Evolutionary conservation across 495 filamentous ascomycete genomes (phyloP), one percentile per base, ranked within the genome.

Genomic region (Aspergillus indologenus): DNA sequence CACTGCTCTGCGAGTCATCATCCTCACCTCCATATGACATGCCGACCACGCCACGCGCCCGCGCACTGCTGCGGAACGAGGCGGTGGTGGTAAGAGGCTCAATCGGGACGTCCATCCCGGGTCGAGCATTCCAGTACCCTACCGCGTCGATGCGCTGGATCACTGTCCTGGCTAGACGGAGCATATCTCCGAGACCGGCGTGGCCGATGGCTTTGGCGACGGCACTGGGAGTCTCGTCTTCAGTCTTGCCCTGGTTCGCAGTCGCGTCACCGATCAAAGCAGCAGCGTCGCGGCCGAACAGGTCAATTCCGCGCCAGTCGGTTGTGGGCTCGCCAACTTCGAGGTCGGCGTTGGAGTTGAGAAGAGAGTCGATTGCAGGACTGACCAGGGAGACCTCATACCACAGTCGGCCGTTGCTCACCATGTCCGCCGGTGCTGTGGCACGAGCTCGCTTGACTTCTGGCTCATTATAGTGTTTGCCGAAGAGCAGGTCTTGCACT

Each of bases 351-450:
- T 78, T 79, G 14, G 68, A 24, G 50, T 64, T 57, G 34, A 78
- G 43, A 0, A 73, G 57, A 0, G 55, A 45, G 17, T 69, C 64
- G 8, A 75, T 71, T 4, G 60, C 45, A 11, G 57, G 58, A 40
- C 71, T 77, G 29, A 69, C 56, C 7, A 82, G 44, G 11, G 69
- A 73, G 14, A 70, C 72, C 48, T 76, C 70, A 64, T 75, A 81
- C 79, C 80, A 83, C 7, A 74, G 59, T n/a, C 68, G 64, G 8
- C 71, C 66, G 5, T 62, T 59, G 4, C 58, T 58, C 15, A 68
- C 55, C 75, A 79, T 77, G 3, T 70, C 65, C 1, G 51, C 21
- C 3, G 58, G 14, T 12, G 61, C 22, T 5, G 59, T 53, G 20
- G 68, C 65, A 8, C 62, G 64, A 4, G 74, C 74, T 23, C 65